These are phyloP conservation scores for Beauveria asiatica DNA, from an alignment of 2,329 filamentous ascomycete species.

Conservation along the genomic window DNA sequence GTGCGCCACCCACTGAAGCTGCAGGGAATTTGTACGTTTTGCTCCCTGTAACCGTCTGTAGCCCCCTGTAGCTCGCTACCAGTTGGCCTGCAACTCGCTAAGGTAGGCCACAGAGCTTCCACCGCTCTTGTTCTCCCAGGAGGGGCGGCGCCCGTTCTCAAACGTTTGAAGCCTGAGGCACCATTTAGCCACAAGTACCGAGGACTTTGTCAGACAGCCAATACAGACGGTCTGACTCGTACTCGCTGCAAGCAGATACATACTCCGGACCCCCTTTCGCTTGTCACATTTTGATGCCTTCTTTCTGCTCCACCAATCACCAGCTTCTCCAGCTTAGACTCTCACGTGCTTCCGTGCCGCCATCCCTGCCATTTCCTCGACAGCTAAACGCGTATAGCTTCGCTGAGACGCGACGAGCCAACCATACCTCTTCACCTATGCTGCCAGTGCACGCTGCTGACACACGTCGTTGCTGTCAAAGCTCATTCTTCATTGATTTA, in stretches of 20 bases:
- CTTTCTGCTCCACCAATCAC: background rate
- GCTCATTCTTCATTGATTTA: background rate
- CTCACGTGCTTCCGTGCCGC: conserved; percentile 9
- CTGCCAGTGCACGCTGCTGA: background rate
- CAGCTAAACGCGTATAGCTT: background rate
- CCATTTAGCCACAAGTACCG: background rate
- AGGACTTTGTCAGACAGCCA: background rate
- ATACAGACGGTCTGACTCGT: background rate
- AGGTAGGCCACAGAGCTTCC: too few species aligned
- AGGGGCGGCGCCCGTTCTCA: background rate
- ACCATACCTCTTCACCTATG: background rate
- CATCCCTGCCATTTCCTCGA: background rate
- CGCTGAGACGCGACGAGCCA: background rate
- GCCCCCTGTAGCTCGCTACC: background rate
- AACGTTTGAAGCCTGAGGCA: conserved; percentile 4
- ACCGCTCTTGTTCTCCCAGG: background rate
- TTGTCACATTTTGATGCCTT: background rate
- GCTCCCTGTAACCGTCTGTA: background rate
- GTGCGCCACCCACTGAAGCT: background rate
- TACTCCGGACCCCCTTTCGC: background rate
- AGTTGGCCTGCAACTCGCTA: too few species aligned
- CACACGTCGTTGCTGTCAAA: background rate
- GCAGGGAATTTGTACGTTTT: background rate
- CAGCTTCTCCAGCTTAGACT: background rate
- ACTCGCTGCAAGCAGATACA: background rate